Conservation (phyloP, 805 yeast genomes). For the Pichia manshurica region DNA sequence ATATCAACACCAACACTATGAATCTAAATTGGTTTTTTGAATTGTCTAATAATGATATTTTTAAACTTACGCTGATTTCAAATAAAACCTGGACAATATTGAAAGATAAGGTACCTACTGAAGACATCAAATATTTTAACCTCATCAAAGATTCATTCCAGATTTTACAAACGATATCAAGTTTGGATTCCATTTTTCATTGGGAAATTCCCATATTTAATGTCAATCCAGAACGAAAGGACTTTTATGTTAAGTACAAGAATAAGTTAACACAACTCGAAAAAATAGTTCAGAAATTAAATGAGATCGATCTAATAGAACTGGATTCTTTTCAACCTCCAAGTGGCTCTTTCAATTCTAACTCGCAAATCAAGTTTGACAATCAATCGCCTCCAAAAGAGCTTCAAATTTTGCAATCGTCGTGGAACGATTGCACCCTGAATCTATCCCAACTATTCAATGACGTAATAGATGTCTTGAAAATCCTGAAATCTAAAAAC, state of each 20-base stretch:
- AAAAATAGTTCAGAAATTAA: not conserved
- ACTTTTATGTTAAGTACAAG: not conserved
- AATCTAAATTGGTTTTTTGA: constrained; percentile 38
- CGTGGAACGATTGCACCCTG: constrained; percentile 15
- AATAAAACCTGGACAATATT: constrained; percentile 3
- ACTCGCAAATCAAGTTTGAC: constrained; percentile 42
- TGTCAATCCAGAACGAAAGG: not conserved
- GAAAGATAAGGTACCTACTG: not conserved
- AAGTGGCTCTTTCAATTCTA: constrained; percentile 38
- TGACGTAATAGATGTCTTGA: constrained; percentile 35
- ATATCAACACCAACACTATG: constrained; percentile 59
- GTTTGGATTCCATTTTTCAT: constrained; percentile 4
- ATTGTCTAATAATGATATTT: constrained; percentile 11
- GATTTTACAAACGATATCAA: constrained; percentile 2
- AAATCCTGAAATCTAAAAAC: constrained; percentile 27
- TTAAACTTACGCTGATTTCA: not conserved
- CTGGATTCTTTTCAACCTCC: constrained; percentile 8
- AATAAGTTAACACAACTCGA: constrained; percentile 1
- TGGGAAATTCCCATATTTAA: constrained; percentile 10
- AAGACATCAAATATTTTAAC: not conserved
- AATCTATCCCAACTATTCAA: constrained; percentile 27
- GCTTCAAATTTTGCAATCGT: constrained; percentile 26
- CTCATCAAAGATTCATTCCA: constrained; percentile 9
- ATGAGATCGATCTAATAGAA: not conserved
- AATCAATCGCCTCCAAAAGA: constrained; percentile 43